Conservation (phyloP, 352 stramenopile species). For the Detonula confervacea region DNA sequence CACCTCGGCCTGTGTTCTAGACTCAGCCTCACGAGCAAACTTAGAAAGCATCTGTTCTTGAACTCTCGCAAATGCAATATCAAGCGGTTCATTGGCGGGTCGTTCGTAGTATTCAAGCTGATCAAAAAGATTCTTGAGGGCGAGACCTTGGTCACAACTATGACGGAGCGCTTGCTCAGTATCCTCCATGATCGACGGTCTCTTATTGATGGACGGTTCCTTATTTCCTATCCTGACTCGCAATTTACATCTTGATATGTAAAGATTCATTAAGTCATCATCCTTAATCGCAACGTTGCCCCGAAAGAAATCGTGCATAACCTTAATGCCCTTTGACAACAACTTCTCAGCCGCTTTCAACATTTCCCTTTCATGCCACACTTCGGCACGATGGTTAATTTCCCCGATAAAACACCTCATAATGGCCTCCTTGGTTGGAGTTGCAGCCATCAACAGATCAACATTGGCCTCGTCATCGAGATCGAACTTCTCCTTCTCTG, state of each 20-base stretch:
- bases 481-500: not conserved
- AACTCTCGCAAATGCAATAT: not conserved
- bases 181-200: not conserved
- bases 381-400: not conserved
- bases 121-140: not conserved
- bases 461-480: not conserved
- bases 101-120: not conserved
- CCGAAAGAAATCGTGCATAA: not conserved
- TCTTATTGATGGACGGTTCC: not conserved
- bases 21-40: not conserved
- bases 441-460: not conserved
- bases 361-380: not conserved
- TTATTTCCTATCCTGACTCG: not conserved
- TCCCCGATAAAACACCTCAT: not conserved
- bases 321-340: not conserved
- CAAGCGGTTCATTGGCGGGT: not conserved
- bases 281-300: not conserved
- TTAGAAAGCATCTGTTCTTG: not conserved
- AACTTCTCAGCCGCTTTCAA: not conserved
- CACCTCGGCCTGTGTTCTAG: not conserved
- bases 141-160: not conserved
- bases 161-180: not conserved
- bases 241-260: not conserved
- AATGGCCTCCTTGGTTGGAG: not conserved
- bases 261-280: constrained; percentile 4